Percentiles rank a stretch among this genome's conserved stretches.
Evolutionary conservation across 176 grass and related monocot genomes (phyloP).

Genomic region (Oryza officinalis): DNA sequence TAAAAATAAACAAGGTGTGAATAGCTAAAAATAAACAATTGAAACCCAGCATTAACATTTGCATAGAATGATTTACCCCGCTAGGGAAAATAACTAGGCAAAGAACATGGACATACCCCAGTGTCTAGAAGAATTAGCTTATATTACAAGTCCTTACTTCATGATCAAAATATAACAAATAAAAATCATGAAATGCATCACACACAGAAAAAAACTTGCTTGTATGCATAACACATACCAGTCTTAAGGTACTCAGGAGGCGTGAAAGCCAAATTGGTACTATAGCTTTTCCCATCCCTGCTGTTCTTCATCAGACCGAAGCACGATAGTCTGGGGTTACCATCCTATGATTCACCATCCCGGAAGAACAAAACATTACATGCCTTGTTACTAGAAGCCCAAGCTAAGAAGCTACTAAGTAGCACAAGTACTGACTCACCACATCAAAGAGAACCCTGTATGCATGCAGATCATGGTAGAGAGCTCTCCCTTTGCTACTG

Average conservation of each 20-base stretch:
- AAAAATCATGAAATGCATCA: neutral
- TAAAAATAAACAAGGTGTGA: neutral
- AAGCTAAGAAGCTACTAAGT: neutral
- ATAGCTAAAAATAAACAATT: neutral
- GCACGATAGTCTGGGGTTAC: slow-evolving; percentile 83
- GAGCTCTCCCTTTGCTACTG: slow-evolving; percentile 61
- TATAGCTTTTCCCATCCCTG: slow-evolving; percentile 91
- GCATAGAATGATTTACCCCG: neutral
- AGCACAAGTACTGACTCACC: slow-evolving; percentile 40
- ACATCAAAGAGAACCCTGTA: slow-evolving; percentile 92
- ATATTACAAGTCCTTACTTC: neutral
- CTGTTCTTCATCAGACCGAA: slow-evolving; percentile 97
- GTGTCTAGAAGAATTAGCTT: neutral
- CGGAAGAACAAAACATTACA: neutral
- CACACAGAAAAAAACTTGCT: neutral
- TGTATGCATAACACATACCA: slow-evolving; percentile 37
- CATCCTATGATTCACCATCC: slow-evolving; percentile 49
- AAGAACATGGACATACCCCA: neutral
- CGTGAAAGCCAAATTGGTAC: slow-evolving; percentile 91
- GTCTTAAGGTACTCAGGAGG: slow-evolving; percentile 89
- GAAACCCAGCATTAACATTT: neutral
- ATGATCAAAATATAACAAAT: neutral
- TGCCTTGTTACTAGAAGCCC: neutral
- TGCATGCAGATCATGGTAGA: slow-evolving; percentile 90
- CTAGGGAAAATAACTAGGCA: neutral